Evolutionary conservation across 1,284 basidiomycete species (phyloP), one percentile per base, ranked within the genome.

Genomic region (Leccinum huronense): DNA sequence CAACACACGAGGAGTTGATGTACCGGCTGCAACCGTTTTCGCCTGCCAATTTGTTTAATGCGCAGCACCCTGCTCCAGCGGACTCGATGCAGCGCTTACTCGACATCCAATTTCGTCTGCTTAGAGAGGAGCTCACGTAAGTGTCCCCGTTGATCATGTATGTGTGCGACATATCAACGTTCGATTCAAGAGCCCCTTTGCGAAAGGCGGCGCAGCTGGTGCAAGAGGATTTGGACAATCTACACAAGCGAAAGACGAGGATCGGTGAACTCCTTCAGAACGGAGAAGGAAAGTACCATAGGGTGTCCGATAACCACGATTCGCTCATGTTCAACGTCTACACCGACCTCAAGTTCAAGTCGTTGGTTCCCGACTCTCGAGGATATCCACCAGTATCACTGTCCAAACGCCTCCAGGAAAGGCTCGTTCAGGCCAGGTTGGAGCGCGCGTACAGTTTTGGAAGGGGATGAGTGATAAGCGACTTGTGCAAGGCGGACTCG

Each of bases 81-180:
- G 79, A 80, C 14, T 84, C 83, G 30, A 87, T 89, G 82, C 80
- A 87, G 60, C 77, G 83, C 11, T 74, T 86, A 16, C 73, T 90
- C 8, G 90, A 91, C 62, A 81, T 87, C 4, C 87, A 91, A 67
- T 91, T 89, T 69, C 83, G 90, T 34, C 79, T 91, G 0, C 73
- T 91, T 51, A 79, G 89, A 38, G 88, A 89, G 66, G 89, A 91
- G 66, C 73, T 89, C 13, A 85, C 82, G 87, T 87, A 71, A 38
- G 84, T 77, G 14, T 38, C 19, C 8, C 19, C 23, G 23, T 19
- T 23, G 40, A 11, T 14, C 55, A 7, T 30, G 11, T 38, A 13
- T 13, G 59, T 30, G 30, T 5, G 13, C 9, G 4, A 16, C 33
- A 14, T 19, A 38, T 48, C n/a, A 62, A 63, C 5, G 3, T 40